These are phyloP conservation scores for Croton laevigatus DNA, from an alignment of 441 rosid species.

Conservation along the genomic window DNA sequence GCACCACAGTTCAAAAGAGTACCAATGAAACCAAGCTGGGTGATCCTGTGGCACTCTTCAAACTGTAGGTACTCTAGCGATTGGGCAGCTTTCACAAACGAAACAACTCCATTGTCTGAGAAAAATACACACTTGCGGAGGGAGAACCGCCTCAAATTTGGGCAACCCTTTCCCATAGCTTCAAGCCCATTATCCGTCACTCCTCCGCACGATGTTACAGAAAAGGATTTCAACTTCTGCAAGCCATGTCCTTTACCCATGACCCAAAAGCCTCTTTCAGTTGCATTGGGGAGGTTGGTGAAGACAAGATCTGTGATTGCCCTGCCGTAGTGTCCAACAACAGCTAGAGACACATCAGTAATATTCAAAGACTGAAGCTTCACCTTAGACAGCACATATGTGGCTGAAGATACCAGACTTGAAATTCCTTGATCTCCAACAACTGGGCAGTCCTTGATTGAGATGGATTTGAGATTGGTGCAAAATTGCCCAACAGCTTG, in stretches of 20 bases:
- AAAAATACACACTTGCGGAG: conserved; percentile 57
- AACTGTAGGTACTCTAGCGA: conserved; percentile 74
- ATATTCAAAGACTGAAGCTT: conserved; percentile 78
- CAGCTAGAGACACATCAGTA: conserved; percentile 85
- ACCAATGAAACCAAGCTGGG: conserved; percentile 77
- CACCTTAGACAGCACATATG: conserved; percentile 49
- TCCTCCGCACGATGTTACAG: conserved; percentile 63
- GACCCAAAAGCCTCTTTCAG: conserved; percentile 95
- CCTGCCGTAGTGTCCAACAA: conserved; percentile 83
- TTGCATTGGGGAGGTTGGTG: conserved; percentile 51
- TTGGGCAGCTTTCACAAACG: conserved; percentile 53
- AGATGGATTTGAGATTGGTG: conserved; percentile 57
- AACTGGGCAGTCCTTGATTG: conserved; percentile 69
- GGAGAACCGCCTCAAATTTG: conserved; percentile 60
- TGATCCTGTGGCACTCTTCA: conserved; percentile 85
- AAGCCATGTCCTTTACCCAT: conserved; percentile 85
- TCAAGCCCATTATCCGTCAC: conserved; percentile 72
- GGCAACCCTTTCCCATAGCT: conserved; percentile 71
- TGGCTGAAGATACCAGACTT: conserved; percentile 51
- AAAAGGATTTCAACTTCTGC: conserved; percentile 54
- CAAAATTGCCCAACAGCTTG: conserved; percentile 65
- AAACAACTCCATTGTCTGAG: conserved; percentile 78
- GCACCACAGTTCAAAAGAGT: conserved; percentile 66
- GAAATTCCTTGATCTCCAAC: conserved; percentile 87
- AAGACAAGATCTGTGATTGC: conserved; percentile 62